Evolutionary conservation across 768 basidiomycete species (phyloP).

Genomic region (Albatrellus ellisii): DNA sequence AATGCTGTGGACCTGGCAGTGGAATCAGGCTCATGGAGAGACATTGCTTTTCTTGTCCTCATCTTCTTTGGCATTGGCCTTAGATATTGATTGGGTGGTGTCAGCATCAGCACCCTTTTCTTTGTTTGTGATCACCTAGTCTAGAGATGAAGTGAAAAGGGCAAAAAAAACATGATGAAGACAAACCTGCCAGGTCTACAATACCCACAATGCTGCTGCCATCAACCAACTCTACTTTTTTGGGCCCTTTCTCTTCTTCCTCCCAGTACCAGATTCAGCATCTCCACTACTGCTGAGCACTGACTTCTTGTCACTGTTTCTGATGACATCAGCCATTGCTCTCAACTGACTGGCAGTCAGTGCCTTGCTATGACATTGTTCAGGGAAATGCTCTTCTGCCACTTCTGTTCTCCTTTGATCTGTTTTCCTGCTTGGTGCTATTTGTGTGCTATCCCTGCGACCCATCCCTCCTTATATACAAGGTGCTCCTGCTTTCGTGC

Average conservation of each 20-base stretch:
- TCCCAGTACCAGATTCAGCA: not conserved
- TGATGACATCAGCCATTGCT: too few relatives aligned
- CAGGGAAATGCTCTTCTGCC: too few relatives aligned
- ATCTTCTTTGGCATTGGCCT: slow-evolving; percentile 19
- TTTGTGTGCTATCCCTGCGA: too few relatives aligned
- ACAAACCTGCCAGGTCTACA: slow-evolving; percentile 3
- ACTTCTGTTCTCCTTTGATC: too few relatives aligned
- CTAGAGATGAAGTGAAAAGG: not conserved
- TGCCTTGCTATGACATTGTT: too few relatives aligned
- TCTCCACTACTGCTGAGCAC: too few relatives aligned
- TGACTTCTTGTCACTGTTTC: too few relatives aligned
- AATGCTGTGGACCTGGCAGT: slow-evolving; percentile 13
- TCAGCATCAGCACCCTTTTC: not conserved
- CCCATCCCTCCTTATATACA: too few relatives aligned
- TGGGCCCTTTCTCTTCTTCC: slow-evolving; percentile 19
- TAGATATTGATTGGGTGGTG: not conserved
- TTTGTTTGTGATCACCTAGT: not conserved
- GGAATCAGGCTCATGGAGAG: slow-evolving; percentile 17
- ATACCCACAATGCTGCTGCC: not conserved
- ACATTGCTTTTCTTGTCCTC: slow-evolving; percentile 25
- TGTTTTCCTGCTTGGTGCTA: too few relatives aligned
- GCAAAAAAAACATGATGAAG: not conserved
- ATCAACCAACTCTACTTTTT: slow-evolving; percentile 5
- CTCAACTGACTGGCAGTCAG: too few relatives aligned
- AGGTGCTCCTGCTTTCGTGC: too few relatives aligned